phyloP scores from a whole-genome alignment of 352 stramenopile species.

The Blastocystis sp. region DNA sequence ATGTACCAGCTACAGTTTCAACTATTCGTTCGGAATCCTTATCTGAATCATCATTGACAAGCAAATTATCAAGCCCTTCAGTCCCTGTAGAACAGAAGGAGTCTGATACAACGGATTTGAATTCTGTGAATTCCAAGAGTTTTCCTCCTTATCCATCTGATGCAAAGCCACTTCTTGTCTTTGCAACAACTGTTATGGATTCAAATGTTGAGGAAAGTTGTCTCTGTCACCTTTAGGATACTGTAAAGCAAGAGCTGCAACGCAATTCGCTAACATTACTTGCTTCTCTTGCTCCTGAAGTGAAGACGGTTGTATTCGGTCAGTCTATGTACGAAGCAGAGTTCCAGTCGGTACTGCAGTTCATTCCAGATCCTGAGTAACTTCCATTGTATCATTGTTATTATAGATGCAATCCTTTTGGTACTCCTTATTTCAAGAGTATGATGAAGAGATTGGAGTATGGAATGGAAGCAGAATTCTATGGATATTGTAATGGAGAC shows the following conservation, averaged over 20 bases:
- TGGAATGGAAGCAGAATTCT: neutral
- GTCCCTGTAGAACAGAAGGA: neutral
- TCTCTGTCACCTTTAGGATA: neutral
- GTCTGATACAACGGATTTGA: neutral
- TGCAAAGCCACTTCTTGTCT: neutral
- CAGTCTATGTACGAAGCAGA: neutral
- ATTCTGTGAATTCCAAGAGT: too few relatives aligned
- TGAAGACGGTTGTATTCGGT: slow-evolving; percentile 14
- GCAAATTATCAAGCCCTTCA: too few relatives aligned
- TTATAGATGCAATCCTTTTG: slow-evolving; percentile 36
- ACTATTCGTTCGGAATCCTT: too few relatives aligned
- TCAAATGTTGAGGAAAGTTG: neutral
- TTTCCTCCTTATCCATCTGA: neutral
- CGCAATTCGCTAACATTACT: slow-evolving; percentile 13
- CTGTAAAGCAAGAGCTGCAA: slow-evolving; percentile 4
- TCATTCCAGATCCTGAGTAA: neutral
- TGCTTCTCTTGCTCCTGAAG: neutral
- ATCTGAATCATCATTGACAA: too few relatives aligned
- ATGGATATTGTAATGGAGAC: slow-evolving; percentile 57
- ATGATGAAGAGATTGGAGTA: slow-evolving; percentile 53
- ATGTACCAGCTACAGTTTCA: too few relatives aligned
- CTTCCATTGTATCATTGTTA: neutral
- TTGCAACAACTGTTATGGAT: slow-evolving; percentile 34
- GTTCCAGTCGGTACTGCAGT: neutral
- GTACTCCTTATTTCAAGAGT: slow-evolving; percentile 17